A percentile compares a stretch with the other conserved stretches of the same genome.
phyloP scores from a whole-genome alignment of 805 yeast genomes.

The Wickerhamiella sergipiensis region DNA sequence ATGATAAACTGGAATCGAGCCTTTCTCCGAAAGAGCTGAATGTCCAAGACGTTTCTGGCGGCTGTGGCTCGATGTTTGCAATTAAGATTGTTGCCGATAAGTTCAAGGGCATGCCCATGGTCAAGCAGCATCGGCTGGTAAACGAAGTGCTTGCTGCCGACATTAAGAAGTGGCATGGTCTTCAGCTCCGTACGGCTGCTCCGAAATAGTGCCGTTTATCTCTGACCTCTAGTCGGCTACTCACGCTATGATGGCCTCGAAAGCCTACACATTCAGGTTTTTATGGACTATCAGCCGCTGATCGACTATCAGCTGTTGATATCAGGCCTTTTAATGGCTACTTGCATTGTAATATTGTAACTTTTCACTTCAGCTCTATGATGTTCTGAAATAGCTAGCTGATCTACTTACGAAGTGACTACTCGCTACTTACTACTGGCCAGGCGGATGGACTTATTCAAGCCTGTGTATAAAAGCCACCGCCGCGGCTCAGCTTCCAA shows the following conservation, averaged over 20 bases:
- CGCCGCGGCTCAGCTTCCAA: conserved; percentile 6
- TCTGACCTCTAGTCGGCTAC: no score
- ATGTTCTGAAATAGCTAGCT: no score
- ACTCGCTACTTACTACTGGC: background rate
- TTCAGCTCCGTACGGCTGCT: conserved; percentile 68
- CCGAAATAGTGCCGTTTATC: conserved; percentile 3
- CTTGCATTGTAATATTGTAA: no score
- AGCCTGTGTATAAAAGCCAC: conserved; percentile 19
- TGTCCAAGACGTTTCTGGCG: conserved; percentile 81
- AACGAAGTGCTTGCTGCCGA: conserved; percentile 73
- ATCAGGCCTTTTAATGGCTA: no score
- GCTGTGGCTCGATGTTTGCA: conserved; percentile 97
- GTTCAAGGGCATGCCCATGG: conserved; percentile 70
- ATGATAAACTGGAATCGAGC: conserved; percentile 36
- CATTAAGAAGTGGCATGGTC: conserved; percentile 86
- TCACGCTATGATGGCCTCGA: no score
- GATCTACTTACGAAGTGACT: no score
- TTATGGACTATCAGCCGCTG: no score
- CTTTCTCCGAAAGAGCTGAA: conserved; percentile 48
- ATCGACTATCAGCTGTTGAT: no score
- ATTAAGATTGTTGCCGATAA: conserved; percentile 57
- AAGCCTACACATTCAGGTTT: no score
- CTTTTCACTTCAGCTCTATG: no score
- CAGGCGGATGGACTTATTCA: conserved; percentile 12
- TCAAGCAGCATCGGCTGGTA: conserved; percentile 86